These are phyloP conservation scores for Hypholoma sublateritium DNA, from an alignment of 768 basidiomycete species.

Conservation along the genomic window DNA sequence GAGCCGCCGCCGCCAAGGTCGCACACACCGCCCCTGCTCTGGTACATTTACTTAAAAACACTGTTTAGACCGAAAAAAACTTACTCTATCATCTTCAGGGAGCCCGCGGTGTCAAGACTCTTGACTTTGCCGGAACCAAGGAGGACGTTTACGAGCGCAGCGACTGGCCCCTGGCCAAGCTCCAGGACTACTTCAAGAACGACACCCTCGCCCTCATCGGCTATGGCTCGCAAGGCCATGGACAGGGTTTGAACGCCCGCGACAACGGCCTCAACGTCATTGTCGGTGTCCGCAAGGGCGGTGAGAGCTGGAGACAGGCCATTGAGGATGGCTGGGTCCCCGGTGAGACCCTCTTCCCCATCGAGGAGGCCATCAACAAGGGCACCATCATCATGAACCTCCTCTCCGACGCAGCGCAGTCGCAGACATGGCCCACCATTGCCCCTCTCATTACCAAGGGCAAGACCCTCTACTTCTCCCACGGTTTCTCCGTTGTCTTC, in stretches of 20 bases:
- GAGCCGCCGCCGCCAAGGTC: constrained; percentile 43
- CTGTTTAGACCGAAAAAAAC: background rate
- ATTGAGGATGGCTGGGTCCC: constrained; percentile 97
- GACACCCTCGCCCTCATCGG: constrained; percentile 99
- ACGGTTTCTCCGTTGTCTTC: constrained; percentile 99
- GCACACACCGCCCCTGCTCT: constrained; percentile 30
- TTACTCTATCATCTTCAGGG: constrained; percentile 32
- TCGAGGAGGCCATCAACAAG: constrained; percentile 93
- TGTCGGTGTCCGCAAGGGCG: constrained; percentile 95
- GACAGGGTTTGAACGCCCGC: constrained; percentile 97
- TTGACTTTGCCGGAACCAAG: constrained; percentile 93
- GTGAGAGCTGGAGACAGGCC: constrained; percentile 96
- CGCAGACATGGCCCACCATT: constrained; percentile 87
- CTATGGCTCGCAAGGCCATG: constrained; percentile 98
- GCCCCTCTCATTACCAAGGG: constrained; percentile 97
- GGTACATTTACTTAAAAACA: constrained; percentile 23
- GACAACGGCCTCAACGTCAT: constrained; percentile 99
- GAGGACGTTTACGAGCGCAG: constrained; percentile 93
- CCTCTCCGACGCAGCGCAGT: constrained; percentile 98
- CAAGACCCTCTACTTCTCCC: constrained; percentile 99
- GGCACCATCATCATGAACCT: constrained; percentile 99
- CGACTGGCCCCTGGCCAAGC: constrained; percentile 97
- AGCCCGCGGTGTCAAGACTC: constrained; percentile 86
- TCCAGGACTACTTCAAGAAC: constrained; percentile 99
- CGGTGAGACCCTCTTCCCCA: constrained; percentile 96